These are phyloP conservation scores for Rhodocollybia butyracea DNA, from an alignment of 768 basidiomycete genomes.

Conservation along the genomic window DNA sequence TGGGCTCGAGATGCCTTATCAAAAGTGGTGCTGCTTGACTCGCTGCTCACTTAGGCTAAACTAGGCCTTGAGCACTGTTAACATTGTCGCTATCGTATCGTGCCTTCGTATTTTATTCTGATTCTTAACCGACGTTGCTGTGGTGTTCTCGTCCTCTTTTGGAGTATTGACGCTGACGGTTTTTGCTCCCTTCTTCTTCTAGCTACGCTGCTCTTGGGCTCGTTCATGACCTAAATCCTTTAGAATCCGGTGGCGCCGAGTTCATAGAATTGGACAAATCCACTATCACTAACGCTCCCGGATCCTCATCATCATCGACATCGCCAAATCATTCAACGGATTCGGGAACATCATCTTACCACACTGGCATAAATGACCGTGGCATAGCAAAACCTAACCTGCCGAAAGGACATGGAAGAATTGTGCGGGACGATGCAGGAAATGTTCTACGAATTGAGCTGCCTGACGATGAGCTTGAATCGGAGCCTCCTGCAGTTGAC, in stretches of 20 bases:
- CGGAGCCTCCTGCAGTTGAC: slow-evolving; percentile 11
- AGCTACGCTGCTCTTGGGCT: slow-evolving; percentile 84
- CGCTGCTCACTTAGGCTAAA: slow-evolving; percentile 1
- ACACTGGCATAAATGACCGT: not conserved
- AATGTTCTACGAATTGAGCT: slow-evolving; percentile 71
- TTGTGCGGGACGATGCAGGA: slow-evolving; percentile 77
- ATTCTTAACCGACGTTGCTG: too few relatives aligned
- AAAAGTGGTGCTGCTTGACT: not conserved
- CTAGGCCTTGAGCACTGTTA: not conserved
- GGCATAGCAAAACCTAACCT: slow-evolving; percentile 20
- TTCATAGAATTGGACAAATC: slow-evolving; percentile 18
- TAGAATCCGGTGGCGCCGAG: slow-evolving; percentile 68
- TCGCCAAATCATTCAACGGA: slow-evolving; percentile 14
- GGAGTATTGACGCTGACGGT: slow-evolving; percentile 3
- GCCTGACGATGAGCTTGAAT: slow-evolving; percentile 48
- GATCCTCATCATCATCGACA: slow-evolving; percentile 8
- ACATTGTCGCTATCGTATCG: not conserved
- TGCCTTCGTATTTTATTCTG: too few relatives aligned
- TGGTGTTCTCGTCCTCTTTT: not conserved
- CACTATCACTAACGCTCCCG: slow-evolving; percentile 6
- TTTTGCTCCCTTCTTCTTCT: slow-evolving; percentile 11
- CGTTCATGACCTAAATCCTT: slow-evolving; percentile 62
- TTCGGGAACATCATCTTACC: not conserved
- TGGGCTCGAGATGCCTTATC: not conserved
- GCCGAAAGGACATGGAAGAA: slow-evolving; percentile 73